Evolutionary conservation across 1,139 yeast genomes (phyloP), one percentile per base, ranked within the genome.

Genomic region (Hansenula lynferdii): DNA sequence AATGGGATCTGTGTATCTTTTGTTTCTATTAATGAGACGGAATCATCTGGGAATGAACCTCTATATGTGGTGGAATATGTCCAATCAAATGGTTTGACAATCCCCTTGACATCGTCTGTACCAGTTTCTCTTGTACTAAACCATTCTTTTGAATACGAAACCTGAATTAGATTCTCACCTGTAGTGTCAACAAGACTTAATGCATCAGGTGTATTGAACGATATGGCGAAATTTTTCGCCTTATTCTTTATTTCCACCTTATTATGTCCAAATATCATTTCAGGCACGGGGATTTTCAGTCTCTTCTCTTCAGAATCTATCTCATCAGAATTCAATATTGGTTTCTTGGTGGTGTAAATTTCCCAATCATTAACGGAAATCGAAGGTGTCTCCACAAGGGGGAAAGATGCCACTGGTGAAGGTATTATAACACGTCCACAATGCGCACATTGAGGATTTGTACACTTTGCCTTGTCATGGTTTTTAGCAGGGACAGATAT

Each of bases 231-330:
- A 5, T 74, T 52, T 26, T 64, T 50, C 25, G 50, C 43, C 14
- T 52, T 47, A 49, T 75, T 69, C 49, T 56, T 56, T 8, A 86
- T 57, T 37, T 67, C 69, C n/a, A 89, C 80, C 43, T 64, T 62
- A 57, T 85, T 90, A 49, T 85, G 80, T n/a, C 97, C 97, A 64
- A 92, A 92, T 14, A 92, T 89, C 98, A 92, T 92, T 57, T 92
- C 99, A 0, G 99, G 99, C 38, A 92, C 64, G 0, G 97, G 96
- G 48, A 92, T 77, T 10, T 79, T 78, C 42, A 83, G 71, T 40
- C 73, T 60, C 7, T 72, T 76, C 8, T 47, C 52, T 42, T 78
- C 83, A 10, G 64, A 64, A 43, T 89, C 97, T 42, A 92, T 73
- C 56, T 89, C 96, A 4, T 64, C 67, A 1, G 92, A 70, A 47